Percentiles rank a stretch among this genome's conserved stretches.
These are phyloP conservation scores for Claviceps sp. DNA, from an alignment of 2,329 filamentous ascomycete species.

Conservation along the genomic window DNA sequence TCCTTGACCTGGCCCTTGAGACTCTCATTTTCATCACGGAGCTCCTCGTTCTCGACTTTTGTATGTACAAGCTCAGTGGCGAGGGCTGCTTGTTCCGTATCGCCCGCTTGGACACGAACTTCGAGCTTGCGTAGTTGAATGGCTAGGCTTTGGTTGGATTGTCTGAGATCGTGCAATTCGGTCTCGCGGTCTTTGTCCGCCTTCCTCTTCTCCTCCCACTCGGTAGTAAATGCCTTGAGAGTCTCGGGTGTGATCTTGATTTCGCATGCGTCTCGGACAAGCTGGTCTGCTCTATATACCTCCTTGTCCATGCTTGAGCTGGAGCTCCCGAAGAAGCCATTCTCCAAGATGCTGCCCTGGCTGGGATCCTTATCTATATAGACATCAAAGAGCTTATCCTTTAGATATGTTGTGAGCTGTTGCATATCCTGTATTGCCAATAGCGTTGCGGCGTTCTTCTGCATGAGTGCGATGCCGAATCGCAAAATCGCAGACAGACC, in stretches of 20 bases:
- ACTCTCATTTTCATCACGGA: slow-evolving; percentile 81
- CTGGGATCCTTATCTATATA: slow-evolving; percentile 94
- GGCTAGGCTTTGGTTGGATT: slow-evolving; percentile 53
- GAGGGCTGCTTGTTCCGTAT: slow-evolving; percentile 79
- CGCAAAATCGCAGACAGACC: slow-evolving; percentile 86
- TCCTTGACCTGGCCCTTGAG: slow-evolving; percentile 75
- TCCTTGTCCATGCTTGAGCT: slow-evolving; percentile 86
- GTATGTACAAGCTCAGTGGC: slow-evolving; percentile 83
- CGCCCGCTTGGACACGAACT: slow-evolving; percentile 74
- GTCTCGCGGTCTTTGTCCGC: slow-evolving; percentile 67
- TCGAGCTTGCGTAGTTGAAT: slow-evolving; percentile 73
- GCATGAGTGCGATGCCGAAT: slow-evolving; percentile 92
- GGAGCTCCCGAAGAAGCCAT: slow-evolving; percentile 91
- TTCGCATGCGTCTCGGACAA: slow-evolving; percentile 84
- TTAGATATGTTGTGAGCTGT: slow-evolving; percentile 75
- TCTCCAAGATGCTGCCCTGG: slow-evolving; percentile 84
- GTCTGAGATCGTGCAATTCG: slow-evolving; percentile 63
- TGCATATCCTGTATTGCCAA: slow-evolving; percentile 85
- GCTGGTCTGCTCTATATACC: slow-evolving; percentile 83
- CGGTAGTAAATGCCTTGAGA: slow-evolving; percentile 64
- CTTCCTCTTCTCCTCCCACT: slow-evolving; percentile 90
- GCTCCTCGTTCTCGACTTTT: slow-evolving; percentile 85
- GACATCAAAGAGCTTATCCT: slow-evolving; percentile 88
- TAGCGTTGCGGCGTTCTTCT: slow-evolving; percentile 71
- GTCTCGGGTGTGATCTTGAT: slow-evolving; percentile 74